A percentile compares a stretch with the other conserved stretches of the same genome.
These are phyloP conservation scores for barley (Hordeum vulgare) DNA, from an alignment of 176 grass and related monocot genomes.

Conservation along the genomic window MorexV3_pseudomolecules_assembly NC_058520.1:452550850-452551349, in stretches of 20 bases:
- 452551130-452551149: not conserved
- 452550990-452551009: not conserved
- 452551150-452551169: not conserved
- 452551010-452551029: not conserved
- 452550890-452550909: no score
- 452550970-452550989: not conserved
- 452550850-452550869: no score
- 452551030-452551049: not conserved
- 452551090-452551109: slow-evolving; percentile 10
- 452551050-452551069: not conserved
- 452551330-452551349: slow-evolving; percentile 13
- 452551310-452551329: no score
- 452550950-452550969: no score
- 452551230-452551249: not conserved
- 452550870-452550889: no score
- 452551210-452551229: slow-evolving; percentile 13
- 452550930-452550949: no score
- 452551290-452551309: not conserved
- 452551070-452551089: not conserved
- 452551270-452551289: not conserved
- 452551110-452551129: not conserved
- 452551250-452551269: no score
- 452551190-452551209: not conserved
- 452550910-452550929: no score
- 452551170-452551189: not conserved